Conservation (phyloP, 805 yeast species). For the Kazachstania martiniae region DNA sequence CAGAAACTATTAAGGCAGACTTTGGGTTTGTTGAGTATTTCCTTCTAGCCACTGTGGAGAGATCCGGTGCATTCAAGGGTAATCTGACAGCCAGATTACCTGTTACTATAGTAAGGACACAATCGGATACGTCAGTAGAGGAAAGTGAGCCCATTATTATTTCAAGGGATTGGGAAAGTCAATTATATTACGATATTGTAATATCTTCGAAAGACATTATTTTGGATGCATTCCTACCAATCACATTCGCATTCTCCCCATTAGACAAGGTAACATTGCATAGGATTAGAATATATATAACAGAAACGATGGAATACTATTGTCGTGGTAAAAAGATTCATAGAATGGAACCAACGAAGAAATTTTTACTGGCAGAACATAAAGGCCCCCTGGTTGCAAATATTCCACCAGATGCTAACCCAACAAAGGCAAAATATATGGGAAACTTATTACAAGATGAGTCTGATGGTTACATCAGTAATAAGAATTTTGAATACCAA, state of each 20-base stretch:
- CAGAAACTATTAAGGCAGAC: conserved; percentile 68
- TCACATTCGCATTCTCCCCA: conserved; percentile 76
- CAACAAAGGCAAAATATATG: conserved; percentile 30
- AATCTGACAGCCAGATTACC: conserved; percentile 56
- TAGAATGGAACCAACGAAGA: conserved; percentile 80
- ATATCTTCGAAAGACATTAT: conserved; percentile 85
- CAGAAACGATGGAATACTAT: conserved; percentile 86
- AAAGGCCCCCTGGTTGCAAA: conserved; percentile 42
- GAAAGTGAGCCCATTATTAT: conserved; percentile 91
- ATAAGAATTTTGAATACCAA: conserved; percentile 76
- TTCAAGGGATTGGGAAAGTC: conserved; percentile 88
- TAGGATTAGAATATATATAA: conserved; percentile 70
- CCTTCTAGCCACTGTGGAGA: conserved; percentile 57
- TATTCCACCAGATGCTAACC: conserved; percentile 24
- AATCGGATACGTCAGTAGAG: conserved; percentile 69
- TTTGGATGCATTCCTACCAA: conserved; percentile 71
- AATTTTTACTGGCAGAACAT: conserved; percentile 71
- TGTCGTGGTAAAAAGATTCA: conserved; percentile 82
- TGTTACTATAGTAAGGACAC: conserved; percentile 60
- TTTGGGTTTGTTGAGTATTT: conserved; percentile 72
- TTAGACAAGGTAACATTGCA: conserved; percentile 78
- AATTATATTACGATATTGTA: conserved; percentile 77
- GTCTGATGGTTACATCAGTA: conserved; percentile 38
- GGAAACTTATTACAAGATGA: conserved; percentile 33
- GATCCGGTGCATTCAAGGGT: conserved; percentile 80